phyloP scores from a whole-genome alignment of 805 yeast species.

The Huiozyma sinensis region DNA sequence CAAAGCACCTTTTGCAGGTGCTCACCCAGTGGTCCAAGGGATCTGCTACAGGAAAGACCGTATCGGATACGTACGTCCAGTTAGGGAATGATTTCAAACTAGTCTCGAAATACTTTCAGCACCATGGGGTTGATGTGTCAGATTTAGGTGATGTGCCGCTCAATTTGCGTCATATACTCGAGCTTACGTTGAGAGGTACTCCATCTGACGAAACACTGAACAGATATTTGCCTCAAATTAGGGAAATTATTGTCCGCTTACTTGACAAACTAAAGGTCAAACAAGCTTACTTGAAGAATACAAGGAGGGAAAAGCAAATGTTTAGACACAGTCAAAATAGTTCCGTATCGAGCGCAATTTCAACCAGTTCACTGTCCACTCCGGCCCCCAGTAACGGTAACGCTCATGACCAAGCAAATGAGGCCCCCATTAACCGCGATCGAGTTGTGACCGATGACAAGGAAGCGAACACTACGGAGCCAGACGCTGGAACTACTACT shows the following conservation, averaged over 20 bases:
- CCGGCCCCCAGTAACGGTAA: background rate
- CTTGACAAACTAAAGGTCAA: conserved; percentile 72
- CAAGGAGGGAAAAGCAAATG: conserved; percentile 12
- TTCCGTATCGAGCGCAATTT: conserved; percentile 4
- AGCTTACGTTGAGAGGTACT: conserved; percentile 72
- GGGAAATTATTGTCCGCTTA: conserved; percentile 74
- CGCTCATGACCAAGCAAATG: background rate
- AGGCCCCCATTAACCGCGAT: background rate
- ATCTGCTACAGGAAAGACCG: conserved; percentile 69
- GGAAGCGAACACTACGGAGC: background rate
- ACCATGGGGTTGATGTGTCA: conserved; percentile 67
- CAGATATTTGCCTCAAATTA: conserved; percentile 67
- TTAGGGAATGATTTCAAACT: conserved; percentile 89
- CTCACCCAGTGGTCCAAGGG: conserved; percentile 84
- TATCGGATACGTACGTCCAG: conserved; percentile 82
- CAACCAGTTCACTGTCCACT: background rate
- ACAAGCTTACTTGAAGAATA: conserved; percentile 38
- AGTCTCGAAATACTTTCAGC: conserved; percentile 67
- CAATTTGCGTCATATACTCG: conserved; percentile 66
- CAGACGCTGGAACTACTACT: background rate
- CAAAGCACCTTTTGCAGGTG: conserved; percentile 78
- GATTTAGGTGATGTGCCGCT: conserved; percentile 90
- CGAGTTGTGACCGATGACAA: background rate
- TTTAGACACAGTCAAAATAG: conserved; percentile 7
- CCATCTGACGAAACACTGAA: conserved; percentile 80